These are phyloP conservation scores for Liriodendron chinense DNA, from an alignment of 164 flowering plant species.

Conservation along the genomic window DNA sequence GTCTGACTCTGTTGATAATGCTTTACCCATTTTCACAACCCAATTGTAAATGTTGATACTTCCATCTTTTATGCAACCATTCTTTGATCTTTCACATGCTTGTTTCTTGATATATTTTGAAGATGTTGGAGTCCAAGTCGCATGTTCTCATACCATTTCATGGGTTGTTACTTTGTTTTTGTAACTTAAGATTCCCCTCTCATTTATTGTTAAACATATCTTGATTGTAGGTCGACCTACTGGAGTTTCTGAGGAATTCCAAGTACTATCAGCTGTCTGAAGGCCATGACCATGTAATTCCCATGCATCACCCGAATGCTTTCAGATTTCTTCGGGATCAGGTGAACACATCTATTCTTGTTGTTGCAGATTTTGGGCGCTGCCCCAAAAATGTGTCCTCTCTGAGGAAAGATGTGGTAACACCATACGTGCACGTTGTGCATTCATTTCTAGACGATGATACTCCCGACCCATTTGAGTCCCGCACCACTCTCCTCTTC, in stretches of 20 bases:
- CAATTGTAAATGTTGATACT: too few relatives aligned
- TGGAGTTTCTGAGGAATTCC: constrained; percentile 63
- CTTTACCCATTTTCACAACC: too few relatives aligned
- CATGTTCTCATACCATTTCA: too few relatives aligned
- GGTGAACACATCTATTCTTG: constrained; percentile 82
- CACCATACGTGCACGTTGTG: constrained; percentile 94
- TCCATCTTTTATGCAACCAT: too few relatives aligned
- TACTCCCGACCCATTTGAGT: constrained; percentile 59
- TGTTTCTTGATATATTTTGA: too few relatives aligned
- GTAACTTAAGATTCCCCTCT: too few relatives aligned
- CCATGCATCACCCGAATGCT: constrained; percentile 98
- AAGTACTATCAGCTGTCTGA: constrained; percentile 72
- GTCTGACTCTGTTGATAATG: too few relatives aligned
- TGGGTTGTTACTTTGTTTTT: too few relatives aligned
- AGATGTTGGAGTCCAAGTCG: too few relatives aligned
- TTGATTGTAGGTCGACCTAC: constrained; percentile 58
- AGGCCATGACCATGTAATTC: constrained; percentile 95
- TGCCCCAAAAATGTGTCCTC: constrained; percentile 57
- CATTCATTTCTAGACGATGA: constrained; percentile 69
- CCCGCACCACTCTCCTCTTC: constrained; percentile 77
- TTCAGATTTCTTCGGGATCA: constrained; percentile 77
- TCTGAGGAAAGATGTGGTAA: constrained; percentile 85
- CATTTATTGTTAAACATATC: too few relatives aligned
- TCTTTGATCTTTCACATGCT: too few relatives aligned
- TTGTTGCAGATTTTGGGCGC: constrained; percentile 96